phyloP scores from a whole-genome alignment of 495 filamentous ascomycete genomes.

The Terfezia boudieri region DNA sequence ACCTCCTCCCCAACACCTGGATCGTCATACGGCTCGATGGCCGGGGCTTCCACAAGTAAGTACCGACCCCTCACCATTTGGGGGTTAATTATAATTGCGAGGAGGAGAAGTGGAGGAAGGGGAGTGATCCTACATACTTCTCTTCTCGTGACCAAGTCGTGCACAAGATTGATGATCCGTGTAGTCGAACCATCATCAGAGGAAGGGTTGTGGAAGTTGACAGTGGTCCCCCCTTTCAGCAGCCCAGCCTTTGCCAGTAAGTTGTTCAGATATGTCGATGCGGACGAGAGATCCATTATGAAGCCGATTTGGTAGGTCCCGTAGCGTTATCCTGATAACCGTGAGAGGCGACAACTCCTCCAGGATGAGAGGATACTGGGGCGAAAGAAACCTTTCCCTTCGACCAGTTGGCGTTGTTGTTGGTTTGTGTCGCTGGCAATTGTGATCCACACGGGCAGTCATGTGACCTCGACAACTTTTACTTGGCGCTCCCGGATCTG shows the following conservation, averaged over 20 bases:
- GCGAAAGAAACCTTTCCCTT: no score
- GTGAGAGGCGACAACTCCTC: no score
- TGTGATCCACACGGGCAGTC: no score
- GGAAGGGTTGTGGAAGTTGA: not conserved
- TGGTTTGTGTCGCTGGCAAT: no score
- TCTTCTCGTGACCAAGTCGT: not conserved
- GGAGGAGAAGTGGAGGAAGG: conserved; percentile 75
- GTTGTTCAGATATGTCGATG: not conserved
- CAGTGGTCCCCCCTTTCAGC: not conserved
- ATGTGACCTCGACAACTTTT: no score
- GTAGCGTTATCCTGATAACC: no score
- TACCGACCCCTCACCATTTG: conserved; percentile 25
- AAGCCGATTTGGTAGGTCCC: no score
- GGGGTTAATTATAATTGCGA: conserved; percentile 96
- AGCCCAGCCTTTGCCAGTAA: not conserved
- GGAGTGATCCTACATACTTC: conserved; percentile 26
- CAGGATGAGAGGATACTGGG: no score
- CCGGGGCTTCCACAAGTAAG: conserved; percentile 71
- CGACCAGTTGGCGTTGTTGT: no score
- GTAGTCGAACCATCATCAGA: not conserved
- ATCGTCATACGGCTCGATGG: conserved; percentile 85
- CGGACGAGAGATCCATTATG: not conserved
- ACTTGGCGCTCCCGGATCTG: no score
- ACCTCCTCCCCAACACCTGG: conserved; percentile 73
- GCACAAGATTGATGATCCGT: not conserved